Evolutionary conservation across 306 rosid species (phyloP), one percentile per base, ranked within the genome.

Genomic region (Cucurbita argyrosperma): DNA sequence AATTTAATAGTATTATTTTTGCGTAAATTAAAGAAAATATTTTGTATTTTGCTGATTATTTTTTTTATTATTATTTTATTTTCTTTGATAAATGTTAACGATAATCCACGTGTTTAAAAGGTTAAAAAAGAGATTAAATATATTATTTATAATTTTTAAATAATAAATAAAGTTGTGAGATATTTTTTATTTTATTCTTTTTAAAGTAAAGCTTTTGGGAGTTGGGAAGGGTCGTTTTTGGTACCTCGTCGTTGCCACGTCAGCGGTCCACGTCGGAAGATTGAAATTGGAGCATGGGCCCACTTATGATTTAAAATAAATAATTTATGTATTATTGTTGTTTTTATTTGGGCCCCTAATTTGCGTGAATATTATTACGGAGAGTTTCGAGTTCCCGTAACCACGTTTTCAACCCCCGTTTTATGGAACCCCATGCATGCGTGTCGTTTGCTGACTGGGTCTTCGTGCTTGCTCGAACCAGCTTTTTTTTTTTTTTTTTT

Each of bases 341-440:
- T 35, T 30, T 11, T 61, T 60, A 5, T 37, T 61, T 61, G 8
- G 12, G 23, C 12, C 47, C 69, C 21, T 62, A 35, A 37, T 38
- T 62, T 62, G 47, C 45, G 47, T 63, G 69, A 39, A 39, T 39
- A 7, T 43, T 8, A 26, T 30, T 62, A 12, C 5, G 66, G 30
- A 63, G 45, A 5, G 26, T 39, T 63, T 63, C 70, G 71, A 40
- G 35, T 64, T 18, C 71, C 71, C 71, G 18, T 64, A 18, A 19
- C 16, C 71, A 64, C 71, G 71, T 64, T 64, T 23, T n/a, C 8
- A 42, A 9, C 71, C 70, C 71, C 13, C 71, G 71, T 64, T 64
- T 64, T 19, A 21, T 18, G 71, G 53, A 43, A 5, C 15, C 5
- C 38, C 35, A 65, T 65, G 53, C 53, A 18, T 2, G 23, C 53